These are phyloP conservation scores for Aspergillus saccharolyticus DNA, from an alignment of 495 filamentous ascomycete genomes.

Conservation along the genomic window DNA sequence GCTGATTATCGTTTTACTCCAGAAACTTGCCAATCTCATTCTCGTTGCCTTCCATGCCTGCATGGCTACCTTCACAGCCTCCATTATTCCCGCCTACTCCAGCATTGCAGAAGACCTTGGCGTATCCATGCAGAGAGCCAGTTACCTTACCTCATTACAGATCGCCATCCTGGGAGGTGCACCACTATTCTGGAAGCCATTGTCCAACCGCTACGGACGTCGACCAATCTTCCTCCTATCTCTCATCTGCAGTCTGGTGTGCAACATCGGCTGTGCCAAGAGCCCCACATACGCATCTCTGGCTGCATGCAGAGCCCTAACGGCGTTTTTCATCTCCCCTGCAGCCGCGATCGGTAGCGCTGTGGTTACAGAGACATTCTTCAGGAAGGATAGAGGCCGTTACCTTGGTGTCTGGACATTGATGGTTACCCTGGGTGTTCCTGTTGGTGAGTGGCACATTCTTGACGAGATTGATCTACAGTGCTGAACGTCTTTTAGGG, in stretches of 20 bases:
- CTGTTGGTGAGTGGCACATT: constrained; percentile 25
- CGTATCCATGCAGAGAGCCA: constrained; percentile 41
- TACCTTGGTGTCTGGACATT: constrained; percentile 48
- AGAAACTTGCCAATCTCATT: constrained; percentile 51
- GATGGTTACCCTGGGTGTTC: constrained; percentile 42
- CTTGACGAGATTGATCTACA: not conserved
- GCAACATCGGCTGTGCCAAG: constrained; percentile 44
- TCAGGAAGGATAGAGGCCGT: constrained; percentile 35
- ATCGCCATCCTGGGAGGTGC: constrained; percentile 48
- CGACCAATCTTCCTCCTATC: constrained; percentile 50
- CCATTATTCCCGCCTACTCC: constrained; percentile 51
- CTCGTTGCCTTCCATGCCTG: constrained; percentile 53
- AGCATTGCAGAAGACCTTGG: constrained; percentile 42
- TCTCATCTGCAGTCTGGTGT: constrained; percentile 37
- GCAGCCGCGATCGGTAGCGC: constrained; percentile 40
- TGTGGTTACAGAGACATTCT: constrained; percentile 43
- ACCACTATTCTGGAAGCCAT: constrained; percentile 50
- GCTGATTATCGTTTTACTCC: not conserved
- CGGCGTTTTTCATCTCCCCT: constrained; percentile 20
- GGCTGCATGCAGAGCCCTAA: constrained; percentile 27
- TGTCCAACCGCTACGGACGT: constrained; percentile 50
- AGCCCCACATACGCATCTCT: constrained; percentile 38
- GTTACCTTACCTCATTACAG: constrained; percentile 49
- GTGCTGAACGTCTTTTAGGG: constrained; percentile 13
- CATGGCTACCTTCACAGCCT: constrained; percentile 52